Evolutionary conservation across 208 protist species (phyloP).

Genomic region (Leishmania major): DNA sequence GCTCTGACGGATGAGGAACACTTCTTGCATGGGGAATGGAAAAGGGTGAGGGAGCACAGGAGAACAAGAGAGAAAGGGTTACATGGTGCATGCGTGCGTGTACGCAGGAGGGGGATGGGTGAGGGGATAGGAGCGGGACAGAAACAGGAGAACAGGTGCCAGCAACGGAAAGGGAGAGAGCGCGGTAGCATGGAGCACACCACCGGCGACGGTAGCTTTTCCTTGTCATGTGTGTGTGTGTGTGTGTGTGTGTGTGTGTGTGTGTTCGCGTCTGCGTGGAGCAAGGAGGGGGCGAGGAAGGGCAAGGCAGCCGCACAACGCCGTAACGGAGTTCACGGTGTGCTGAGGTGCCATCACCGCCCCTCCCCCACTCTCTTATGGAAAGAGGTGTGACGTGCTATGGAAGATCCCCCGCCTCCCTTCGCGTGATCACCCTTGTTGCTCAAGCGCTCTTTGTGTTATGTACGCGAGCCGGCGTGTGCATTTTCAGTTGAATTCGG

Average conservation of each 20-base stretch:
- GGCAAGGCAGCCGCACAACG: not conserved
- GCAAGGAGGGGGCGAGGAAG: not conserved
- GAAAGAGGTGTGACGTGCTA: not conserved
- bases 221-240: not conserved
- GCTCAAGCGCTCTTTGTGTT: not conserved
- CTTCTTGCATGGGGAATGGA: not conserved
- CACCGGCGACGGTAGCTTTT: not conserved
- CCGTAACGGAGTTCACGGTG: not conserved
- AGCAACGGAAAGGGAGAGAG: not conserved
- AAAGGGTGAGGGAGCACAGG: not conserved
- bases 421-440: not conserved
- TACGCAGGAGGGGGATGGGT: not conserved
- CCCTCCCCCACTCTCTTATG: not conserved
- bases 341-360: not conserved
- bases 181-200: not conserved
- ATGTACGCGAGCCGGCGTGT: not conserved
- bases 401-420: not conserved
- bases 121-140: constrained; percentile 1
- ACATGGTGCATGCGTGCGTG: not conserved
- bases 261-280: not conserved
- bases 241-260: not conserved
- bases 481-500: not conserved
- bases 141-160: not conserved
- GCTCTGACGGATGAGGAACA: not conserved
- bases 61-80: no score